phyloP scores from a whole-genome alignment of 2,329 filamentous ascomycete genomes.

The Xylariales sp. region DNA sequence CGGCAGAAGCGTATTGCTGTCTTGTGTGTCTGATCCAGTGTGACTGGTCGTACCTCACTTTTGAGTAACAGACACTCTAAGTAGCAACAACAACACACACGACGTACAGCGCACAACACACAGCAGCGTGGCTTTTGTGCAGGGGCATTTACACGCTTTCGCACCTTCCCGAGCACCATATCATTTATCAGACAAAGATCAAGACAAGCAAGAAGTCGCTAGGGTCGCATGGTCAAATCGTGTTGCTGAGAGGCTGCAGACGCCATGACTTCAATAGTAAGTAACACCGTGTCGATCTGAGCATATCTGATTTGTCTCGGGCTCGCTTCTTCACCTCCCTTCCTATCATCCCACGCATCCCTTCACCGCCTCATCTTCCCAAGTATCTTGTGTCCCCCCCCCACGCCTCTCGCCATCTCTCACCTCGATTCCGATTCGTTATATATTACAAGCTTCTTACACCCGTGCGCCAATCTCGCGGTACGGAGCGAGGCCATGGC shows the following conservation, averaged over 20 bases:
- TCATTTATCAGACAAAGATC: too few species aligned
- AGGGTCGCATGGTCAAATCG: too few species aligned
- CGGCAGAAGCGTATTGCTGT: conserved; percentile 3
- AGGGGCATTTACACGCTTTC: too few species aligned
- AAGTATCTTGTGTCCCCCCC: conserved; percentile 5
- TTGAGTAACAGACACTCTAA: too few species aligned
- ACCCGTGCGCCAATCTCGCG: conserved; percentile 7
- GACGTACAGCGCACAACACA: not conserved
- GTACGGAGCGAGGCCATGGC: conserved; percentile 13
- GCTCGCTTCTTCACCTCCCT: conserved; percentile 1
- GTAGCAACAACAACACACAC: not conserved
- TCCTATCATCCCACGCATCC: not conserved
- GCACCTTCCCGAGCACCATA: too few species aligned
- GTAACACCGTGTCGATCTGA: conserved; percentile 14
- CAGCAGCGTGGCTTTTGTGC: too few species aligned
- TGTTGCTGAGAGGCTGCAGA: conserved; percentile 12
- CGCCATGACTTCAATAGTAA: conserved; percentile 31
- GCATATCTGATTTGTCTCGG: conserved; percentile 10
- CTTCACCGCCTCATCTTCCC: conserved; percentile 6
- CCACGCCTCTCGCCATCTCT: conserved; percentile 9
- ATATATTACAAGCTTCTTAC: conserved; percentile 5
- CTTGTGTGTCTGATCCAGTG: conserved; percentile 3
- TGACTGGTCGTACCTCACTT: conserved; percentile 4
- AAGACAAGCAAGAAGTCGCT: not conserved
- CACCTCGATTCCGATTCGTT: not conserved